Evolutionary conservation across 2,329 filamentous ascomycete genomes (phyloP).

Genomic region (Chrysosporium queenslandicum): DNA sequence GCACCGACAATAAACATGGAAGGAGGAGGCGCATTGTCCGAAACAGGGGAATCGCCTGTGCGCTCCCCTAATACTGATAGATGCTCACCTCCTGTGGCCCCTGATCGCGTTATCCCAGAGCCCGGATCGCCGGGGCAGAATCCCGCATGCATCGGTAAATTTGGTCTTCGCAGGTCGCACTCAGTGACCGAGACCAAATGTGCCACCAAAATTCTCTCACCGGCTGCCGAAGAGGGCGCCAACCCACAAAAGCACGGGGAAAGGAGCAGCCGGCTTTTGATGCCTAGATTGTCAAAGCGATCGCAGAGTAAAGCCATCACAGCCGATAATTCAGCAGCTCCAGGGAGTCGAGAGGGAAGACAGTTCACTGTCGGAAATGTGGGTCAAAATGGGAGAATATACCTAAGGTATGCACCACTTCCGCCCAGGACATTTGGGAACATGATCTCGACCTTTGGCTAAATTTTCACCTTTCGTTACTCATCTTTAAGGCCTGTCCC

Average conservation of each 20-base stretch:
- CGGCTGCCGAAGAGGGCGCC: conserved; percentile 27
- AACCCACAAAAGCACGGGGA: conserved; percentile 14
- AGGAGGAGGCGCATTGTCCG: neutral
- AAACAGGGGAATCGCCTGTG: neutral
- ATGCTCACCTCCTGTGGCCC: neutral
- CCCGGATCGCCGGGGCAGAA: neutral
- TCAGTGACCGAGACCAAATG: conserved; percentile 31
- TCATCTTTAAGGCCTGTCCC: conserved; percentile 10
- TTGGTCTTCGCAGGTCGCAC: conserved; percentile 30
- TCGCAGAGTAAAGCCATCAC: conserved; percentile 47
- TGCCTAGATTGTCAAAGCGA: conserved; percentile 31
- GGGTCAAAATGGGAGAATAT: conserved; percentile 72
- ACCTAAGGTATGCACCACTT: conserved; percentile 56
- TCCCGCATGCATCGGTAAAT: conserved; percentile 2
- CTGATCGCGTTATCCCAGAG: neutral
- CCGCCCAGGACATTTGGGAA: too few relatives aligned
- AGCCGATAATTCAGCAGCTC: conserved; percentile 49
- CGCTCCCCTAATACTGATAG: neutral
- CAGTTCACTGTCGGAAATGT: conserved; percentile 75
- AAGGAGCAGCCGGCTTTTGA: conserved; percentile 44
- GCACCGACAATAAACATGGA: neutral
- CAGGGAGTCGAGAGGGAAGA: conserved; percentile 54
- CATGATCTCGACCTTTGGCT: neutral
- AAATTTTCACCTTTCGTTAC: neutral
- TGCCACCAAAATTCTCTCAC: conserved; percentile 24